A percentile compares a stretch with the other conserved stretches of the same genome.
Evolutionary conservation across 208 protist genomes (phyloP).

Genomic region (Leptomonas pyrrhocoris): DNA sequence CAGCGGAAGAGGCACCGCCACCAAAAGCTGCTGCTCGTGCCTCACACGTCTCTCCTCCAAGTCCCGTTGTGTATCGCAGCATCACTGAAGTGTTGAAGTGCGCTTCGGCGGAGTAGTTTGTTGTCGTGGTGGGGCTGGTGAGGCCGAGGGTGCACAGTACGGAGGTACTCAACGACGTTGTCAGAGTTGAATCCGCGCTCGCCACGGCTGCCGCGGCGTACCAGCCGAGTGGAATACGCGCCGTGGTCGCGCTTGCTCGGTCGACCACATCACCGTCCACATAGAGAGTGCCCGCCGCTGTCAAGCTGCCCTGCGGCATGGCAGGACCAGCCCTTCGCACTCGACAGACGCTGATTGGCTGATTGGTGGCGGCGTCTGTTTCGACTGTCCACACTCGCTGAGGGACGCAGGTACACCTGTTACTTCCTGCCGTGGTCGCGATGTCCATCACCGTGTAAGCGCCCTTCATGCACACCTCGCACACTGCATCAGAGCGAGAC

Average conservation of each 20-base stretch:
- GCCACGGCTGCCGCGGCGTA: slow-evolving; percentile 9
- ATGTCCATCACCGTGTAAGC: slow-evolving; percentile 25
- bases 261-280: slow-evolving; percentile 10
- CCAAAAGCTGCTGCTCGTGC: slow-evolving; percentile 13
- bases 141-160: slow-evolving; percentile 22
- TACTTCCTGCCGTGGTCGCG: slow-evolving; percentile 6
- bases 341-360: not conserved
- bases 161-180: slow-evolving; percentile 10
- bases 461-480: slow-evolving; percentile 9
- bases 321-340: slow-evolving; percentile 3
- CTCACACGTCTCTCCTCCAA: slow-evolving; percentile 25
- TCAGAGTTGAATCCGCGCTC: not conserved
- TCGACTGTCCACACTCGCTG: slow-evolving; percentile 2
- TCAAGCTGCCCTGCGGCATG: not conserved
- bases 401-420: slow-evolving; percentile 26
- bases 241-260: not conserved
- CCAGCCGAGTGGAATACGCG: slow-evolving; percentile 19
- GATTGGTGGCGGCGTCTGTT: not conserved
- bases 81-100: slow-evolving; percentile 5
- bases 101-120: too few species aligned
- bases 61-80: slow-evolving; percentile 26
- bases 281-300: slow-evolving; percentile 1
- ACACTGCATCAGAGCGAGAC: not conserved
- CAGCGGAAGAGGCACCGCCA: not conserved
- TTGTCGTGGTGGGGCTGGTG: not conserved